Conservation (phyloP, 2,329 filamentous ascomycete genomes). For the Colletotrichum paranaense region DNA sequence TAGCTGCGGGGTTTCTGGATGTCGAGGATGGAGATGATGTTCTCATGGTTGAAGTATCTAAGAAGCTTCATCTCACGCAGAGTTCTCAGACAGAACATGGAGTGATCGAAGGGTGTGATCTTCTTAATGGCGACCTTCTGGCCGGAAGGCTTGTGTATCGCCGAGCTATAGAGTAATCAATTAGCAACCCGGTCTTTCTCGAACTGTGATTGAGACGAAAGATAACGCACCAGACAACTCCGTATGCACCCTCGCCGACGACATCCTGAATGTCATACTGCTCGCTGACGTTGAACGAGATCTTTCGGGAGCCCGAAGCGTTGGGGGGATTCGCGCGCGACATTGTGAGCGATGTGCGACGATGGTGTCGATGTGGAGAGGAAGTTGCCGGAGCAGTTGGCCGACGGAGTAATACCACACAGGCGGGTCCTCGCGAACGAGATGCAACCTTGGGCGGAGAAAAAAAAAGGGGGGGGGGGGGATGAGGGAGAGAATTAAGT, state of each 20-base stretch:
- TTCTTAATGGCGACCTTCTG: slow-evolving; percentile 99
- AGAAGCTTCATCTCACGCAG: slow-evolving; percentile 99
- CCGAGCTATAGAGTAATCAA: slow-evolving; percentile 71
- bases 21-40: slow-evolving; percentile 99
- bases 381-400: slow-evolving; percentile 12
- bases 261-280: slow-evolving; percentile 99
- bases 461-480: slow-evolving; percentile 15
- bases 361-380: slow-evolving; percentile 23
- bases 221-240: slow-evolving; percentile 89
- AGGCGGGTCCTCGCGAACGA: slow-evolving; percentile 28
- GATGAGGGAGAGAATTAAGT: slow-evolving; percentile 26
- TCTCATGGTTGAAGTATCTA: slow-evolving; percentile 99
- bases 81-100: slow-evolving; percentile 97
- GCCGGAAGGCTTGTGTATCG: slow-evolving; percentile 95
- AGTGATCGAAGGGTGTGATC: slow-evolving; percentile 99
- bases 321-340: slow-evolving; percentile 68
- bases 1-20: slow-evolving; percentile 98
- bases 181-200: slow-evolving; percentile 9
- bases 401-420: slow-evolving; percentile 13
- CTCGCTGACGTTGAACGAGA: slow-evolving; percentile 99
- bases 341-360: slow-evolving; percentile 51
- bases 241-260: slow-evolving; percentile 97
- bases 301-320: slow-evolving; percentile 82
- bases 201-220: slow-evolving; percentile 10
- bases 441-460: slow-evolving; percentile 22